phyloP scores from a whole-genome alignment of 768 basidiomycete species.

The Trametes cubensis region DNA sequence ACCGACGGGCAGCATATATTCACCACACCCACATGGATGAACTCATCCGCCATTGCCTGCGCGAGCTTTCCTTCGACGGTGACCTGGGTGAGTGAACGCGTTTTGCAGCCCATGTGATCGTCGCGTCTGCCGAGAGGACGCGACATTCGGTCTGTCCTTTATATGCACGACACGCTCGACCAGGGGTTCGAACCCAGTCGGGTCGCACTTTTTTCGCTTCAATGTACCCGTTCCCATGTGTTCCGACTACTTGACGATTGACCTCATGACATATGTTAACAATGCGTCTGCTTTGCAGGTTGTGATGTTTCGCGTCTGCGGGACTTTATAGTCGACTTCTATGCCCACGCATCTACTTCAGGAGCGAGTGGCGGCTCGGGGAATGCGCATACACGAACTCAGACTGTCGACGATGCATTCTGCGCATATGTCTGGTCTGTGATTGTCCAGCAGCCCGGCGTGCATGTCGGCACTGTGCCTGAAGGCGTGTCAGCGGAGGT shows the following conservation, averaged over 20 bases:
- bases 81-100: conserved; percentile 70
- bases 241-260: background rate
- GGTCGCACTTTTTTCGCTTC: conserved; percentile 17
- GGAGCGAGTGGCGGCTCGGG: conserved; percentile 27
- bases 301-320: conserved; percentile 72
- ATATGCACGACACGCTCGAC: conserved; percentile 16
- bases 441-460: conserved; percentile 72
- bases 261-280: conserved; percentile 3
- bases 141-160: background rate
- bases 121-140: background rate
- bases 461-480: conserved; percentile 74
- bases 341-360: conserved; percentile 41
- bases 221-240: background rate
- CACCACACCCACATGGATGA: conserved; percentile 66
- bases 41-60: conserved; percentile 79
- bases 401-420: conserved; percentile 75
- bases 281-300: conserved; percentile 46
- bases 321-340: conserved; percentile 71
- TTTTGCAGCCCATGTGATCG: conserved; percentile 23
- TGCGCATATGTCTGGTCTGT: conserved; percentile 83
- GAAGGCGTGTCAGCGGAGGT: conserved; percentile 65
- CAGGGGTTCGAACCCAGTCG: conserved; percentile 35
- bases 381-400: conserved; percentile 35
- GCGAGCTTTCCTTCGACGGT: conserved; percentile 88
- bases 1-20: background rate